phyloP scores from a whole-genome alignment of 2,329 filamentous ascomycete genomes.

The Ophiocordyceps unilateralis region DNA sequence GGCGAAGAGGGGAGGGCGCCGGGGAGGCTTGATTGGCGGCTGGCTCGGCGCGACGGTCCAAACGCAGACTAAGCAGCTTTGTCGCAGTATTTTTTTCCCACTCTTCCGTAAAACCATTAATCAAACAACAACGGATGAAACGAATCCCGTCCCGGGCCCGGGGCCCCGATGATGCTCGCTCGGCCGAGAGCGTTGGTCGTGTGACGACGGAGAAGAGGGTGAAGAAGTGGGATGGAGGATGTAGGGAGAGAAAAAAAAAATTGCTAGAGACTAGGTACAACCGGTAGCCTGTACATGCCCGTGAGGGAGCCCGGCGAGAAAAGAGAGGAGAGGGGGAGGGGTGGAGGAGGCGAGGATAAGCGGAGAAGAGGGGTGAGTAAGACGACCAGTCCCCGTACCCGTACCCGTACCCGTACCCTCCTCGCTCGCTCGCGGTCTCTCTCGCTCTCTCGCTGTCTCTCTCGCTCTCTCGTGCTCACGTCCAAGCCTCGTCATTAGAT shows the following conservation, averaged over 20 bases:
- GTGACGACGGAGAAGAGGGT: background rate
- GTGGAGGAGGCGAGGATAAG: background rate
- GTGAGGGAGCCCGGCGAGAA: background rate
- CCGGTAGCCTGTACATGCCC: too few relatives aligned
- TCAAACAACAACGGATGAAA: background rate
- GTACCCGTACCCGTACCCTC: too few relatives aligned
- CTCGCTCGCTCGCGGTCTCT: too few relatives aligned
- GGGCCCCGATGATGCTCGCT: background rate
- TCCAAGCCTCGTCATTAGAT: too few relatives aligned
- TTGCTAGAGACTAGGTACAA: too few relatives aligned
- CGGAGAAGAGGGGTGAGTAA: background rate
- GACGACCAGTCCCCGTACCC: too few relatives aligned
- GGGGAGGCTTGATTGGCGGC: constrained; percentile 3
- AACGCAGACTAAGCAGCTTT: background rate
- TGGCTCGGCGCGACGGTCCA: background rate
- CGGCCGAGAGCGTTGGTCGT: too few relatives aligned
- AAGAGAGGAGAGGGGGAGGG: background rate
- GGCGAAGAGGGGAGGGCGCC: background rate
- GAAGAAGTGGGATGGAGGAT: background rate
- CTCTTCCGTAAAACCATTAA: too few relatives aligned
- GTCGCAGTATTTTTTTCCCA: background rate
- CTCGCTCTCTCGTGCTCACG: too few relatives aligned
- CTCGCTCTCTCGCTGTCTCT: too few relatives aligned
- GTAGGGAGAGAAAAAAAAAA: background rate
- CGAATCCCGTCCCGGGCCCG: background rate